Percentiles rank a stretch among this genome's conserved stretches.
Conservation (phyloP, 345 rosid genomes). For the Geranium rotundifolium region DNA sequence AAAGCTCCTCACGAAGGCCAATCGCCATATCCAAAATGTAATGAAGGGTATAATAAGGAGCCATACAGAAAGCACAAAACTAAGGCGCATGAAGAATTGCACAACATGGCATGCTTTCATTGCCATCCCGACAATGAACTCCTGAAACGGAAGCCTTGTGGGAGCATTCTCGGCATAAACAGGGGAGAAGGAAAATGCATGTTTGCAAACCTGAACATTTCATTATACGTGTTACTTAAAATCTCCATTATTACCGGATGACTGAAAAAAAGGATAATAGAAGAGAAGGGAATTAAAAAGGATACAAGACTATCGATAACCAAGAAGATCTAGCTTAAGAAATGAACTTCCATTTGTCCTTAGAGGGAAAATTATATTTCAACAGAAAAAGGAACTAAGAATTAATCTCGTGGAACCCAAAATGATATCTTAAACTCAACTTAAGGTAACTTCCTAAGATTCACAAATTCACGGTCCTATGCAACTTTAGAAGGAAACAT, state of each 20-base stretch:
- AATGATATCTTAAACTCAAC: too few relatives aligned
- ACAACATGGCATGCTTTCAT: slow-evolving; percentile 89
- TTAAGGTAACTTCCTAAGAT: too few relatives aligned
- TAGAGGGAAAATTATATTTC: too few relatives aligned
- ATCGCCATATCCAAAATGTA: slow-evolving; percentile 92
- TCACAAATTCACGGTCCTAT: not conserved
- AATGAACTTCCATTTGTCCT: too few relatives aligned
- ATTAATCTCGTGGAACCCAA: not conserved
- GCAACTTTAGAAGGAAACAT: not conserved
- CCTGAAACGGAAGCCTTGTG: slow-evolving; percentile 95
- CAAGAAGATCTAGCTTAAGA: too few relatives aligned
- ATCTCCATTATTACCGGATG: not conserved
- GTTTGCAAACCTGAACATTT: slow-evolving; percentile 74
- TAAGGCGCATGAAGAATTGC: slow-evolving; percentile 84
- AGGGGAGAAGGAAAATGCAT: slow-evolving; percentile 92
- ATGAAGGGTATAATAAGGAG: slow-evolving; percentile 90
- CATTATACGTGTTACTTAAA: not conserved
- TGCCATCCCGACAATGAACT: slow-evolving; percentile 88
- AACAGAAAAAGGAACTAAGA: too few relatives aligned
- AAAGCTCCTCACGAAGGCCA: slow-evolving; percentile 89
- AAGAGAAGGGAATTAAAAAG: not conserved
- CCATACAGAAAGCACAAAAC: slow-evolving; percentile 95
- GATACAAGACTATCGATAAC: not conserved
- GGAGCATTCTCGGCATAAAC: slow-evolving; percentile 98
- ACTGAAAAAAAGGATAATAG: not conserved